Evolutionary conservation across 805 yeast genomes (phyloP).

Genomic region (Isabelozyma rhagii): DNA sequence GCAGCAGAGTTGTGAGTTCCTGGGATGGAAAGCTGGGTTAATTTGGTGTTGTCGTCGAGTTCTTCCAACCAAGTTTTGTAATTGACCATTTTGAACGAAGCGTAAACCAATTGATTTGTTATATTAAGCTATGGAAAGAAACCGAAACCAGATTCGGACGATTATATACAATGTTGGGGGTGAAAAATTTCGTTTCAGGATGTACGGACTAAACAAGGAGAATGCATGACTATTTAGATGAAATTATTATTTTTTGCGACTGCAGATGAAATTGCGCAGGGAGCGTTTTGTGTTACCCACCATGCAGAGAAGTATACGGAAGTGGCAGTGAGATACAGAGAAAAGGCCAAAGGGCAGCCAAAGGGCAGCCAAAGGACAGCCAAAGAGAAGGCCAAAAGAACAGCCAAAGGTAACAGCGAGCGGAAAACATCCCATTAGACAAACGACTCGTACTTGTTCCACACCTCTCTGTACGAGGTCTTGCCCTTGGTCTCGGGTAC

Average conservation of each 20-base stretch:
- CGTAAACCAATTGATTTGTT: neutral
- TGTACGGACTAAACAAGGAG: neutral
- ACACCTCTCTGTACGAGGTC: slow-evolving; percentile 22
- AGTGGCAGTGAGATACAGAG: neutral
- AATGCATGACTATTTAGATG: neutral
- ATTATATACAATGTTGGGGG: too few species aligned
- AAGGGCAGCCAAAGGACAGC: too few species aligned
- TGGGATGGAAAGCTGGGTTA: slow-evolving; percentile 62
- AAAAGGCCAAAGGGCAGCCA: too few species aligned
- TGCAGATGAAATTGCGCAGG: neutral
- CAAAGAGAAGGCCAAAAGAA: too few species aligned
- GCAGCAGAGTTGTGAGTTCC: slow-evolving; percentile 90
- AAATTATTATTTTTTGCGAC: neutral
- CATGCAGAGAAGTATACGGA: neutral
- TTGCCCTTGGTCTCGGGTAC: slow-evolving; percentile 35
- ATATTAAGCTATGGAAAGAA: too few species aligned
- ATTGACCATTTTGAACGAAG: slow-evolving; percentile 29
- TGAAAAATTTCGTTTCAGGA: neutral
- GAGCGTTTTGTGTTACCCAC: neutral
- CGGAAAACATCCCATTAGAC: neutral
- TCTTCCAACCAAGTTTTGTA: slow-evolving; percentile 53
- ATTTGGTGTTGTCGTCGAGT: slow-evolving; percentile 46
- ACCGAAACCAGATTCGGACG: too few species aligned
- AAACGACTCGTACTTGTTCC: slow-evolving; percentile 11
- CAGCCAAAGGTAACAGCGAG: too few species aligned